phyloP scores from a whole-genome alignment of 129 eudicot genomes.

The Mikania micrantha region DNA sequence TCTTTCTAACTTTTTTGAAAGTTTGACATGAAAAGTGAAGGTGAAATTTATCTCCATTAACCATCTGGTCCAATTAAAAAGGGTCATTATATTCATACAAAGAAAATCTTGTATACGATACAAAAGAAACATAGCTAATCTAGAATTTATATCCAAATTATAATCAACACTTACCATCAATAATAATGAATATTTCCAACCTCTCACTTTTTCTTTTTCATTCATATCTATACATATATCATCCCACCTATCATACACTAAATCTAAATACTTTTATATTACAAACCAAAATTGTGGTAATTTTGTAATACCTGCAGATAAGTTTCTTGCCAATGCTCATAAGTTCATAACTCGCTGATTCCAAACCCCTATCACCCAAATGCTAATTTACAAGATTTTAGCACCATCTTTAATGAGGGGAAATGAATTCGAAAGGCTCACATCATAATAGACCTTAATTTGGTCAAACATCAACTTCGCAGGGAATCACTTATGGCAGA shows the following conservation, averaged over 20 bases:
- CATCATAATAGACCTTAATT: constrained; percentile 1
- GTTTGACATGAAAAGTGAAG: no score
- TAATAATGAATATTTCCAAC: not conserved
- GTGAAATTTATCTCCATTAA: not conserved
- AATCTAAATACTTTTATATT: constrained; percentile 45
- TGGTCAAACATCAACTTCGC: constrained; percentile 30
- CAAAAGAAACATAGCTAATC: not conserved
- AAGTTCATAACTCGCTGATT: no score
- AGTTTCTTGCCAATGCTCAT: constrained; percentile 31
- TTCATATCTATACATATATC: not conserved
- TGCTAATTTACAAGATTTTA: constrained; percentile 7
- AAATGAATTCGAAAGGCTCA: not conserved
- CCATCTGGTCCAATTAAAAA: not conserved
- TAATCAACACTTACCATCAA: not conserved
- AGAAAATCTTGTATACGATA: not conserved
- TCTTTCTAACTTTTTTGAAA: no score
- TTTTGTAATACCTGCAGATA: constrained; percentile 20
- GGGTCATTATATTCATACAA: no score
- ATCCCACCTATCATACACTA: constrained; percentile 41
- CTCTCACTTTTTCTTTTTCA: not conserved
- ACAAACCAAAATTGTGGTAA: constrained; percentile 47
- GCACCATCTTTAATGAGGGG: not conserved
- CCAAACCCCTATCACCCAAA: not conserved
- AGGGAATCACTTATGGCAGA: constrained; percentile 69
- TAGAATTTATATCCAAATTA: not conserved